phyloP scores from a whole-genome alignment of 768 basidiomycete genomes.

The Hysterangium stoloniferum region DNA sequence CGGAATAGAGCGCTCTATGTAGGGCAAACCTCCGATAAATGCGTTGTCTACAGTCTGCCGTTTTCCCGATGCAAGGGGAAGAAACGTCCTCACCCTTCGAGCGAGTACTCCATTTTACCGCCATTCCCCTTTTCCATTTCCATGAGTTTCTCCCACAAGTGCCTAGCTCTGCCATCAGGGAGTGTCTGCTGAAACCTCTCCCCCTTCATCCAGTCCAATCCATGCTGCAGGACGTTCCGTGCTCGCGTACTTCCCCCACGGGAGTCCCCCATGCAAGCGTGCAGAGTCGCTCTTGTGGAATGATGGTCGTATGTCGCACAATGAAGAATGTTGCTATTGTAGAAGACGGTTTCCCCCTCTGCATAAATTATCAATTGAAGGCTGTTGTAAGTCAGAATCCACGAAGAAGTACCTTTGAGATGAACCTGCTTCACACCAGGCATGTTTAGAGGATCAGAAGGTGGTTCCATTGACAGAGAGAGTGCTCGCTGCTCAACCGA shows the following conservation, averaged over 20 bases:
- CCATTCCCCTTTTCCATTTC: conserved; percentile 38
- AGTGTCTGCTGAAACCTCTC: conserved; percentile 37
- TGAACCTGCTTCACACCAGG: conserved; percentile 52
- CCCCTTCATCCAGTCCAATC: conserved; percentile 60
- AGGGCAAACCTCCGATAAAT: too few relatives aligned
- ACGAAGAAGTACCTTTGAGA: conserved; percentile 40
- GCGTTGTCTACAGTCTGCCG: too few relatives aligned
- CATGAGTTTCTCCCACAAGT: conserved; percentile 55
- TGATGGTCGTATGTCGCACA: conserved; percentile 54
- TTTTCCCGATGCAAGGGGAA: not conserved
- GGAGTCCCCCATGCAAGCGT: conserved; percentile 57
- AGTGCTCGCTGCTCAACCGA: conserved; percentile 49
- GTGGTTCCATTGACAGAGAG: conserved; percentile 45
- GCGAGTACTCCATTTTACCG: conserved; percentile 47
- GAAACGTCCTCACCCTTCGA: conserved; percentile 17
- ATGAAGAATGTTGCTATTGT: conserved; percentile 74
- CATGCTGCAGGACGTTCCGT: conserved; percentile 70
- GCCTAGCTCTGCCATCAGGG: conserved; percentile 32
- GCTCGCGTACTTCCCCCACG: conserved; percentile 57
- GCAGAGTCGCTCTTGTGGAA: conserved; percentile 53
- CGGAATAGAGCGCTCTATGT: too few relatives aligned
- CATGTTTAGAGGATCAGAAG: conserved; percentile 56
- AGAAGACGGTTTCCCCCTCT: conserved; percentile 76
- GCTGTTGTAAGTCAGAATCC: not conserved
- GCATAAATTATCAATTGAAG: not conserved